Evolutionary conservation across 1,139 yeast species (phyloP).

Genomic region (Chernovozyma aurita): DNA sequence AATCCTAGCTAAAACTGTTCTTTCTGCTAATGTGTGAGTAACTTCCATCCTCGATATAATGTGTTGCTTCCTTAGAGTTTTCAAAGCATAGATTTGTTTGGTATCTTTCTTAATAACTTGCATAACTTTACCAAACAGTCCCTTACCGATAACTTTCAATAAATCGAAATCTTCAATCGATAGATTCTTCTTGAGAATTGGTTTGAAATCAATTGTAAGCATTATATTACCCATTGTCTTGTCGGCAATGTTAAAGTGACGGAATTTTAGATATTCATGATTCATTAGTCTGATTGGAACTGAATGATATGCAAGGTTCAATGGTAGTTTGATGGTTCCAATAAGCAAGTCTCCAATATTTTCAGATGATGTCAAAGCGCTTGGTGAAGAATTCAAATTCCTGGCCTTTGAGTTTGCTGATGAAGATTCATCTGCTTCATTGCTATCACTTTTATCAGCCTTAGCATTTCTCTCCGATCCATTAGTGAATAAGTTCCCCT

Average conservation of each 20-base stretch:
- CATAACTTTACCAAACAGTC: constrained; percentile 98
- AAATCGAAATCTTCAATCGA: constrained; percentile 89
- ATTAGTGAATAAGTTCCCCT: constrained; percentile 29
- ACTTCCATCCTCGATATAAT: constrained; percentile 93
- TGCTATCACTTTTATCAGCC: not conserved
- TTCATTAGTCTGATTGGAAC: constrained; percentile 39
- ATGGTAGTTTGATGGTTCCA: constrained; percentile 41
- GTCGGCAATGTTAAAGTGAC: constrained; percentile 25
- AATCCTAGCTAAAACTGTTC: constrained; percentile 90
- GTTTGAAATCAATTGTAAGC: constrained; percentile 74
- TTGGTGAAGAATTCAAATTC: not conserved
- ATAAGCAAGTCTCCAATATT: constrained; percentile 39
- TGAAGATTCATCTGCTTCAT: not conserved
- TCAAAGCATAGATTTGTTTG: constrained; percentile 87
- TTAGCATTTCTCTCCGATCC: constrained; percentile 3
- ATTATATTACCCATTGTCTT: constrained; percentile 50
- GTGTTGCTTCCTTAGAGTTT: constrained; percentile 89
- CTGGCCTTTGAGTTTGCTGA: not conserved
- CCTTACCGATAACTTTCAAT: constrained; percentile 93
- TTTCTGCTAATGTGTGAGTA: constrained; percentile 91
- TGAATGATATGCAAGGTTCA: constrained; percentile 35
- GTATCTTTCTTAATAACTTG: constrained; percentile 96
- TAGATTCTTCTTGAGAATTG: constrained; percentile 61
- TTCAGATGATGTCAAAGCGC: constrained; percentile 1
- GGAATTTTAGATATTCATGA: constrained; percentile 44